phyloP scores from a whole-genome alignment of 2,329 filamentous ascomycete species.

The Onygena corvina region DNA sequence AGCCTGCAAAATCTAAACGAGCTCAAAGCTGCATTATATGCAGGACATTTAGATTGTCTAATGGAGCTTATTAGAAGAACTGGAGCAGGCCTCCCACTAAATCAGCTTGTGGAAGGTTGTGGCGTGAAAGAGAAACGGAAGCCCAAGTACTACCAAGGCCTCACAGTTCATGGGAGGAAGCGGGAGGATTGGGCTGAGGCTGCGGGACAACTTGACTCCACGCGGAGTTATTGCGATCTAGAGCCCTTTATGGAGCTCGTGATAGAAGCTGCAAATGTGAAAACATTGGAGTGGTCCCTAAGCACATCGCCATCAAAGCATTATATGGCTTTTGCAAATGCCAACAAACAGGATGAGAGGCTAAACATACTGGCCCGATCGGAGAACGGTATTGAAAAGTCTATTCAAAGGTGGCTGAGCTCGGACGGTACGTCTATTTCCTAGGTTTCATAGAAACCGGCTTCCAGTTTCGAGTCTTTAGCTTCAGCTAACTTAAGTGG shows the following conservation, averaged over 20 bases:
- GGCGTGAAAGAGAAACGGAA: slow-evolving; percentile 35
- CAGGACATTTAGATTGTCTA: slow-evolving; percentile 21
- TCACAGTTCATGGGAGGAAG: slow-evolving; percentile 62
- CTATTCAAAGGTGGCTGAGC: slow-evolving; percentile 41
- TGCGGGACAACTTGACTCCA: slow-evolving; percentile 24
- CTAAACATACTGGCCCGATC: slow-evolving; percentile 50
- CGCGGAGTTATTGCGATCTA: not conserved
- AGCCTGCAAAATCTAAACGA: slow-evolving; percentile 11
- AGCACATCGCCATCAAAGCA: slow-evolving; percentile 55
- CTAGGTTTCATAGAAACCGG: not conserved
- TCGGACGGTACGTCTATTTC: slow-evolving; percentile 37
- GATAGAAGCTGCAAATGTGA: too few species aligned
- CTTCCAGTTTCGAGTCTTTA: too few species aligned
- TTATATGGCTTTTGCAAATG: slow-evolving; percentile 57
- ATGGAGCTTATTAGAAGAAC: slow-evolving; percentile 24
- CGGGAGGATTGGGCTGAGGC: slow-evolving; percentile 57
- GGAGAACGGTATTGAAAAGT: slow-evolving; percentile 51
- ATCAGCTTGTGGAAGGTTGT: slow-evolving; percentile 52
- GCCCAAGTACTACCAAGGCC: slow-evolving; percentile 58
- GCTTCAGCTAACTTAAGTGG: too few species aligned
- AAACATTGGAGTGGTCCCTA: slow-evolving; percentile 64
- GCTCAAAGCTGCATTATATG: slow-evolving; percentile 33
- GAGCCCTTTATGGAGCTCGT: slow-evolving; percentile 25
- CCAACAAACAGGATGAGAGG: slow-evolving; percentile 48
- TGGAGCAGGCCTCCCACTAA: slow-evolving; percentile 56